Evolutionary conservation across 2,329 filamentous ascomycete species (phyloP).

Genomic region (Diaporthe vaccinii): DNA sequence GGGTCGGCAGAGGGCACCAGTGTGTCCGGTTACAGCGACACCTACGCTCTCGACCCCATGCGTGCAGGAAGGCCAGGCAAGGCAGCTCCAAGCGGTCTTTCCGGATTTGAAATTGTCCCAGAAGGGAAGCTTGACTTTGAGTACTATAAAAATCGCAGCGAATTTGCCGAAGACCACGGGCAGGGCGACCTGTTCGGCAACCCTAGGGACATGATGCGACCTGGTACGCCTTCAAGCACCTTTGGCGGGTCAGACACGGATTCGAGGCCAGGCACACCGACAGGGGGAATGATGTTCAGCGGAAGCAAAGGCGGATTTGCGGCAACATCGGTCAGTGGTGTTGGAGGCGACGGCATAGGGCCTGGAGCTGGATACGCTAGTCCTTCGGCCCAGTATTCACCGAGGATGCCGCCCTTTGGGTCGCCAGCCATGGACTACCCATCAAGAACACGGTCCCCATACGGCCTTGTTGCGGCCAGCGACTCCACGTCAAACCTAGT

Average conservation of each 20-base stretch:
- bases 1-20: conserved; percentile 69
- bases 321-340: conserved; percentile 41
- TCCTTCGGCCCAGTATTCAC: conserved; percentile 23
- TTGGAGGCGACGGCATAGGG: conserved; percentile 31
- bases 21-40: conserved; percentile 84
- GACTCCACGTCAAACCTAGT: conserved; percentile 40
- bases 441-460: conserved; percentile 33
- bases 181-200: conserved; percentile 78
- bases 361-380: conserved; percentile 22
- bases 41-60: conserved; percentile 87
- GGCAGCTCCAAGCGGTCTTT: conserved; percentile 54
- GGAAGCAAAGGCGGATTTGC: conserved; percentile 47
- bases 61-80: conserved; percentile 68
- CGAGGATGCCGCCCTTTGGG: conserved; percentile 32
- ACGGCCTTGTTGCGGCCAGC: conserved; percentile 38
- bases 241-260: conserved; percentile 55
- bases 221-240: conserved; percentile 71
- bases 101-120: conserved; percentile 90
- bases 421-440: conserved; percentile 41
- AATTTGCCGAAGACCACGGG: conserved; percentile 90
- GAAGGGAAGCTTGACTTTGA: conserved; percentile 90
- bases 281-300: conserved; percentile 53
- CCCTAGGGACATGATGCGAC: conserved; percentile 69
- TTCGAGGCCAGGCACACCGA: conserved; percentile 66
- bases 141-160: conserved; percentile 89